Evolutionary conservation across 768 basidiomycete species (phyloP).

Genomic region (Lactarius quietus): DNA sequence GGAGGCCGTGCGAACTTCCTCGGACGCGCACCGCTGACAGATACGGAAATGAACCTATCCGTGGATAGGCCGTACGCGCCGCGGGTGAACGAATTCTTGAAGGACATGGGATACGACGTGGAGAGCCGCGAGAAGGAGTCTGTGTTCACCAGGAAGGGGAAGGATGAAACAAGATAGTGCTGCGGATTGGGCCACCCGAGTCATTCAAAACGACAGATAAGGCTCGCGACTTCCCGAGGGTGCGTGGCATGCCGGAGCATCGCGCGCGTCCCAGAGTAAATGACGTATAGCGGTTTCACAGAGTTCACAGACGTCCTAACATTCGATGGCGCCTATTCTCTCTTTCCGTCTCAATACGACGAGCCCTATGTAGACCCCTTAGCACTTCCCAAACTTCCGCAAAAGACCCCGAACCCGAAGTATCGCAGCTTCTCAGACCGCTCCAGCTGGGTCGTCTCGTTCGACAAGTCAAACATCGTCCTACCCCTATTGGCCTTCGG

Average conservation of each 20-base stretch:
- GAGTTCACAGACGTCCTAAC: slow-evolving; percentile 16
- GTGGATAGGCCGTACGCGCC: slow-evolving; percentile 1
- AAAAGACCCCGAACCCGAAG: neutral
- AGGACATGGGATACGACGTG: slow-evolving; percentile 3
- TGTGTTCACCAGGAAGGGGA: slow-evolving; percentile 9
- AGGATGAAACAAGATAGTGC: neutral
- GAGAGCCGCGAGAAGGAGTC: neutral
- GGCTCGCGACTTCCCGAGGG: slow-evolving; percentile 2
- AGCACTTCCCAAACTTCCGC: neutral
- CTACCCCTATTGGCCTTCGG: slow-evolving; percentile 1
- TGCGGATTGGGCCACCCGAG: neutral
- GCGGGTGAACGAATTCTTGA: slow-evolving; percentile 7
- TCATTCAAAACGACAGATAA: slow-evolving; percentile 9
- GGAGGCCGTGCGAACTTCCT: slow-evolving; percentile 17
- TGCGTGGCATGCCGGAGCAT: neutral
- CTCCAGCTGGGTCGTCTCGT: slow-evolving; percentile 19
- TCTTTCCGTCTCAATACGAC: slow-evolving; percentile 16
- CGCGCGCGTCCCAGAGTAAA: too few relatives aligned
- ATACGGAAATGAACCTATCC: slow-evolving; percentile 6
- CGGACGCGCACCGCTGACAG: neutral
- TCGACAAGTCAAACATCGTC: neutral
- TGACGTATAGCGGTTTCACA: neutral
- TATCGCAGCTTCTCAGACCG: slow-evolving; percentile 18
- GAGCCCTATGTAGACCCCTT: neutral
- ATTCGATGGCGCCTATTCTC: slow-evolving; percentile 18